Evolutionary conservation across 2,329 filamentous ascomycete genomes (phyloP).

Genomic region (Diaporthe batatas): DNA sequence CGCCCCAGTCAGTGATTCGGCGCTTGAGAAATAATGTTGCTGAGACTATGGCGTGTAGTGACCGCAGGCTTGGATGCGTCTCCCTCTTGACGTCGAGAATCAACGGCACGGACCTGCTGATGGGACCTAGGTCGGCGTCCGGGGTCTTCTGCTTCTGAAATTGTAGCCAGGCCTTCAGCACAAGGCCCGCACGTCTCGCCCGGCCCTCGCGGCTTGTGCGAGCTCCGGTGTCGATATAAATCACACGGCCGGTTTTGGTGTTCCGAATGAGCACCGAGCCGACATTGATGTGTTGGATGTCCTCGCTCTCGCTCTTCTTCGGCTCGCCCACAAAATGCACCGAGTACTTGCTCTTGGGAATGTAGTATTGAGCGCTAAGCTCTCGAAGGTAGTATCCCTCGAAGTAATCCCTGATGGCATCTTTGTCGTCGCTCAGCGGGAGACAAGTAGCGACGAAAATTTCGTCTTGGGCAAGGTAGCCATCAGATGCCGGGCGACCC

Average conservation of each 20-base stretch:
- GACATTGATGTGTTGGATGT: not conserved
- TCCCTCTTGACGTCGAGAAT: not conserved
- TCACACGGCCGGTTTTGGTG: not conserved
- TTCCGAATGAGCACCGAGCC: constrained; percentile 11
- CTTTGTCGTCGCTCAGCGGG: not conserved
- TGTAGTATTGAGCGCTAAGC: not conserved
- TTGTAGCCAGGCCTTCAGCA: not conserved
- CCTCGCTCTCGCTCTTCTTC: rapidly evolving
- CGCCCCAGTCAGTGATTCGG: not conserved
- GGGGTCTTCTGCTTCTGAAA: not conserved
- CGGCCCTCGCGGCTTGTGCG: not conserved
- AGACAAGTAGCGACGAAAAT: not conserved
- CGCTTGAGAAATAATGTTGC: not conserved
- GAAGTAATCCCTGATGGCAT: not conserved
- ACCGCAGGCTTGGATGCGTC: not conserved
- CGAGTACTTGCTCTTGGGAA: constrained; percentile 13
- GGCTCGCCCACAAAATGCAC: constrained; percentile 1
- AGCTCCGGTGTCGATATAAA: not conserved
- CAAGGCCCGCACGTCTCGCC: not conserved
- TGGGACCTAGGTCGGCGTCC: not conserved
- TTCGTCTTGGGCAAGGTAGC: not conserved
- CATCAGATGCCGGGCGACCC: not conserved
- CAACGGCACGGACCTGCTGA: not conserved
- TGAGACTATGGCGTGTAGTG: not conserved
- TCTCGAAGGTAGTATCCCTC: not conserved